phyloP scores from a whole-genome alignment of 257 asterid species.

The Agastache rugosa region DNA sequence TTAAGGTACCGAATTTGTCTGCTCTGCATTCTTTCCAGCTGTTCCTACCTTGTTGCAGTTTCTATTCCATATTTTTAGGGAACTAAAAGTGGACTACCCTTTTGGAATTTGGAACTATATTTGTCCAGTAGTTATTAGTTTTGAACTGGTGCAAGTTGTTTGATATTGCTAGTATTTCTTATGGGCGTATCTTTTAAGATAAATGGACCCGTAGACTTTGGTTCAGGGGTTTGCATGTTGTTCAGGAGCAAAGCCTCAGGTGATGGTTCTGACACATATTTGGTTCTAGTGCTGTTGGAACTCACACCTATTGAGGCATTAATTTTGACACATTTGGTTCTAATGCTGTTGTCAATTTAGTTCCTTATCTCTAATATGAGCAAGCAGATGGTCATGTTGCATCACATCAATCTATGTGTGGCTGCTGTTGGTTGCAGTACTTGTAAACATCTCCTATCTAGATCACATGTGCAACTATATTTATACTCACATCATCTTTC shows the following conservation, averaged over 20 bases:
- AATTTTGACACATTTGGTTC: background rate
- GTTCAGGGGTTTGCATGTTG: background rate
- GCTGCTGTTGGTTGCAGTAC: too few species aligned
- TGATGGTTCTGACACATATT: too few species aligned
- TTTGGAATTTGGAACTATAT: slow-evolving; percentile 15
- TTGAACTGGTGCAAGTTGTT: slow-evolving; percentile 5
- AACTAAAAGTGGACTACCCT: slow-evolving; percentile 10
- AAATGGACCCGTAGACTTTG: background rate
- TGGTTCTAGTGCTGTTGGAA: background rate
- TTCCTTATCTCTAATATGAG: too few species aligned
- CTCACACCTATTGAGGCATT: slow-evolving; percentile 12
- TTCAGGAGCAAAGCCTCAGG: too few species aligned
- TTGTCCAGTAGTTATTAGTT: background rate
- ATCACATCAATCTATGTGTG: too few species aligned
- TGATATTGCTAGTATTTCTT: slow-evolving; percentile 6
- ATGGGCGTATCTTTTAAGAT: background rate
- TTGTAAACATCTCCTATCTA: background rate
- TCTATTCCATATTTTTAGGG: slow-evolving; percentile 6
- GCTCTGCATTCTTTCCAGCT: slow-evolving; percentile 30
- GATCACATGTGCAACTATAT: background rate
- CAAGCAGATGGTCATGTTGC: too few species aligned
- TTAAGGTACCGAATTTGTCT: slow-evolving; percentile 65
- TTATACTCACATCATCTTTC: background rate
- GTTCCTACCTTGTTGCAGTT: slow-evolving; percentile 11
- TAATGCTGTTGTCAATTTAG: background rate